phyloP scores from a whole-genome alignment of 768 basidiomycete genomes.

The Naganishia kalamii region DNA sequence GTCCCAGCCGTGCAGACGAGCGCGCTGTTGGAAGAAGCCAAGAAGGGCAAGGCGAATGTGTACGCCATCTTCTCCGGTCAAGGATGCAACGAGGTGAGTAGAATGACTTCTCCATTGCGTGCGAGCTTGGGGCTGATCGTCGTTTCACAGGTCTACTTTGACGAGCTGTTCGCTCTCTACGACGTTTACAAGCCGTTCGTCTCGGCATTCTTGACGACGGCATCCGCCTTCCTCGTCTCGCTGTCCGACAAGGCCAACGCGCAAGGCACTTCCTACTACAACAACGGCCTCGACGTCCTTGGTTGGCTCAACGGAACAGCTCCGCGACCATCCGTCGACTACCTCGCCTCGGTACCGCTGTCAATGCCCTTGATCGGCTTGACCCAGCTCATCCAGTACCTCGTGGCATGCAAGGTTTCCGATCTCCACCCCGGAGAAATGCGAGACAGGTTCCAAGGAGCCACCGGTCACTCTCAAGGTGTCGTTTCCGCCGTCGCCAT shows the following conservation, averaged over 20 bases:
- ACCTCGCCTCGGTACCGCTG: constrained; percentile 85
- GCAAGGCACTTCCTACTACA: constrained; percentile 58
- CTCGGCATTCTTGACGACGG: constrained; percentile 58
- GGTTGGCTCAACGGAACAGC: constrained; percentile 72
- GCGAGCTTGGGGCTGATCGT: neutral
- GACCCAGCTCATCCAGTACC: constrained; percentile 89
- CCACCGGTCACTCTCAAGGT: constrained; percentile 97
- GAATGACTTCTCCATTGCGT: neutral
- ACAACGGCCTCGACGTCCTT: constrained; percentile 69
- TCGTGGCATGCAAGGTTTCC: constrained; percentile 68
- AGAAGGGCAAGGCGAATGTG: constrained; percentile 50
- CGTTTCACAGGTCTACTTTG: constrained; percentile 87
- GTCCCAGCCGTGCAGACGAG: constrained; percentile 47
- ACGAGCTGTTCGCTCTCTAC: constrained; percentile 83
- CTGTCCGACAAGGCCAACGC: constrained; percentile 58
- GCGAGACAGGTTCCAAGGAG: constrained; percentile 66
- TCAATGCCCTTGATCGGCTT: constrained; percentile 94
- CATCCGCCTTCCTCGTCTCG: constrained; percentile 67
- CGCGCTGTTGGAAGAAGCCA: constrained; percentile 50
- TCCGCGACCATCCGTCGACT: constrained; percentile 69
- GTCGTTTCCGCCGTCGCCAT: constrained; percentile 88
- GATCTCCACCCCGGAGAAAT: constrained; percentile 74
- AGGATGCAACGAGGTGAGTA: constrained; percentile 74
- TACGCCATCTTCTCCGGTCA: constrained; percentile 97
- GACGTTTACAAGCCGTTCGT: constrained; percentile 88